These are phyloP conservation scores for Cladophialophora exuberans DNA, from an alignment of 2,329 filamentous ascomycete species.

Conservation along the genomic window DNA sequence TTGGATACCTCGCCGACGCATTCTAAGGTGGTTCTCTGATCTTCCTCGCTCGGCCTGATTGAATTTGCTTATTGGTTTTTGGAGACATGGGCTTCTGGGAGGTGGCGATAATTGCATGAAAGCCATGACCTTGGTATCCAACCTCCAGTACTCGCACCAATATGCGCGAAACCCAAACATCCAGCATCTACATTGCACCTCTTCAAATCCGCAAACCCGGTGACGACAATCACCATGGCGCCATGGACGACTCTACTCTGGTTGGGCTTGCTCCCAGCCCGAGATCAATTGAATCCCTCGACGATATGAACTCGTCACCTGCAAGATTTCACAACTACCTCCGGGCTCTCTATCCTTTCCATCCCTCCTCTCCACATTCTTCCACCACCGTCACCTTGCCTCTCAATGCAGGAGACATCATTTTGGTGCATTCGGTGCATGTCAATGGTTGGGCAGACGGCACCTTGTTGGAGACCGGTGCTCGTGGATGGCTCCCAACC, in stretches of 20 bases:
- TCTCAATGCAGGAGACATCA: constrained; percentile 86
- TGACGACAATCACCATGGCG: constrained; percentile 15
- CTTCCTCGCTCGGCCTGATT: background rate
- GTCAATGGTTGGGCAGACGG: constrained; percentile 99
- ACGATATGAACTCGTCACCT: constrained; percentile 51
- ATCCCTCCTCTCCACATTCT: constrained; percentile 74
- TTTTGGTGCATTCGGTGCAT: constrained; percentile 94
- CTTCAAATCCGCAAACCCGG: constrained; percentile 30
- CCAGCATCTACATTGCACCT: constrained; percentile 36
- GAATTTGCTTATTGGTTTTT: background rate
- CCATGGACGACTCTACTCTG: constrained; percentile 4
- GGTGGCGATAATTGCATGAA: constrained; percentile 8
- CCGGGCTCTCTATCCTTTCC: constrained; percentile 90
- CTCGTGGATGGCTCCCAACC: constrained; percentile 92
- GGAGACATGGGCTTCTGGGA: background rate
- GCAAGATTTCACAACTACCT: constrained; percentile 91
- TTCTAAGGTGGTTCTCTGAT: background rate
- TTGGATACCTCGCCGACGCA: constrained; percentile 20
- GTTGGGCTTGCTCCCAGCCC: constrained; percentile 5
- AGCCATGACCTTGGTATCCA: constrained; percentile 25
- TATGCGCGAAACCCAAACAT: constrained; percentile 24
- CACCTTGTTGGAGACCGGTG: constrained; percentile 81
- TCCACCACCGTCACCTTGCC: constrained; percentile 87
- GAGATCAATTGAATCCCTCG: constrained; percentile 40
- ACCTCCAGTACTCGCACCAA: constrained; percentile 8